Evolutionary conservation across 352 stramenopile species (phyloP), one percentile per base, ranked within the genome.

Genomic region (Phytophthora sp.): DNA sequence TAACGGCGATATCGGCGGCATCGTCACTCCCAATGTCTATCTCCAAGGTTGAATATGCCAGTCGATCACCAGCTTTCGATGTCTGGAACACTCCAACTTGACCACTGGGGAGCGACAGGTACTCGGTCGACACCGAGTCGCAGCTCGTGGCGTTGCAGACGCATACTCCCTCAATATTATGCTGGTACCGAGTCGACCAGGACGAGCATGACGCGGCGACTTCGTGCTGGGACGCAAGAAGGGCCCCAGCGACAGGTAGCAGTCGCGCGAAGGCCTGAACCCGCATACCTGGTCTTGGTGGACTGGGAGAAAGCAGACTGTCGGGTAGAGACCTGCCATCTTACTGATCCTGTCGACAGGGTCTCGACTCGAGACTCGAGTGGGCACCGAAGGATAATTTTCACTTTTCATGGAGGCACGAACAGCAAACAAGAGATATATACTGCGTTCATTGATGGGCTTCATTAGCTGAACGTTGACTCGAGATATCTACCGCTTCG

Each of bases 81-180:
- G 77, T 85, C 39, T 72, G 63, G 64, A 77, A 89, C 7, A 85
- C 51, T 8, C 76, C 77, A 13, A 73, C 72, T 43, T 79, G 54
- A 51, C 46, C 53, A 1, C 30, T 35, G 2, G 44, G 41, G 18
- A 80, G 68, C 23, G 48, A 68, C 43, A 65, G 44, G 38, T 83
- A 67, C 39, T 60, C 66, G 44, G 52, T 69, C 34, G 67, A 46
- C 26, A 83, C 35, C 26, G 61, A 68, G 48, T 83, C 70, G 55
- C 67, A 79, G 49, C 48, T 65, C 20, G 60, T 74, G 24, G 43
- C 48, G 30, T 73, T 84, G 72, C 79, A 87, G 15, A 87, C 68
- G 55, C 79, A 87, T 31, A 87, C 62, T 43, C 76, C 79, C 7
- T 77, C 61, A 34, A 87, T 63, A 15, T 69, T 39, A 23, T 66